Base-by-base conservation (phyloP, 495 filamentous ascomycete species). In the Glonium stellatum region DNA sequence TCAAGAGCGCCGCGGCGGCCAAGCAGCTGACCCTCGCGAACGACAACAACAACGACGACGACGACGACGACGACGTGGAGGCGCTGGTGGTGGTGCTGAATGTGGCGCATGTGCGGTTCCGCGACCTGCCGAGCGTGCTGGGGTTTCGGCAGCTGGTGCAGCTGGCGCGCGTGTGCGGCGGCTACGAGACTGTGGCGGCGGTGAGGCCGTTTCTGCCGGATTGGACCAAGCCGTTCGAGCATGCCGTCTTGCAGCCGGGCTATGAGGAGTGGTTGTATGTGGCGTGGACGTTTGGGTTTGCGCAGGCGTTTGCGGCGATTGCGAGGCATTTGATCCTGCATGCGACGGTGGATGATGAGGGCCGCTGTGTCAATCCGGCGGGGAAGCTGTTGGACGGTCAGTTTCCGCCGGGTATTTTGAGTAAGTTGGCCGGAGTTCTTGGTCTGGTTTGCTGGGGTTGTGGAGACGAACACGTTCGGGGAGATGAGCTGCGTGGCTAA, bases 211-310 rank as follows among this genome's bases (percentile, higher is more conserved):
- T 36, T 21, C 4, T 36, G 15, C n/a, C 52, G n/a, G 35, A 23
- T 9, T 54, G 52, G 52, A 41, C 15, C 35, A n/a, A 13, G 15
- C 5, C 19, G 11, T 34, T n/a, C 21, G 35, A 54, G 25, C 13
- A 54, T n/a, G 15, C 18, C 19, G 11, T 34, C 2, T n/a, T 36
- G 12, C 10, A n/a, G 15, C 10, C 19, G 3, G 52, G 52, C 13
- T 54, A 54, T 21, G 52, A 54, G 21, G 52, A 41, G 21, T 54
- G 19, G 27, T n/a, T 54, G 19, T 54, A 34, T 21, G 25, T 54
- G n/a, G 52, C 52, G 13, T 54, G 25, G 19, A 41, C 35, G 18
- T 54, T 54, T 34, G 52, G 52, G 12, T 54, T 34, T 50, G 11
- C 11, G 47, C 8, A 50, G 11, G 23, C 18, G 11, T 50, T 50